Base-by-base conservation (phyloP, 2,329 filamentous ascomycete genomes). In the Apiospora sp. region DNA sequence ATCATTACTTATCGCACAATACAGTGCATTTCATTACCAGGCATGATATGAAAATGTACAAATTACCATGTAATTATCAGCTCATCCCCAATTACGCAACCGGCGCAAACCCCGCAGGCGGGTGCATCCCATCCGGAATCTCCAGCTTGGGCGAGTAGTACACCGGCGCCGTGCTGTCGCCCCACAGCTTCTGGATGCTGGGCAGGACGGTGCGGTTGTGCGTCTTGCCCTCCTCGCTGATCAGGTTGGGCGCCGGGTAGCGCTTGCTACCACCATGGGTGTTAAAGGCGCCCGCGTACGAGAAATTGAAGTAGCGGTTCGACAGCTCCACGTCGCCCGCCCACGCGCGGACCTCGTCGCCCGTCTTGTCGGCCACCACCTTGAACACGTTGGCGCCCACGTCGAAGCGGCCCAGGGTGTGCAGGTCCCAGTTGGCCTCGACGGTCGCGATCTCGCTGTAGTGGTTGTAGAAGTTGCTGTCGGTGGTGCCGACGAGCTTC, bases 381-480 rank as follows among this genome's bases (percentile, higher is more conserved):
- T 86, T 77, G 80, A 90, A 91, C n/a, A 94, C 88, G 79, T 94
- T 94, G 78, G 92, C 92, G 69, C 91, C 91, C 22, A 92, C 91
- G 77, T 94, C 92, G 86, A 88, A 93, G 73, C 92, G 90, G 14
- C 92, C 92, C 2, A 94, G 89, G 0, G 91, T 92, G 74, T 89
- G 87, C 12, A 94, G 87, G 75, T 85, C 86, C 91, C 92, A 94
- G 86, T 94, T 94, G 72, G 91, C 90, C 72, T 88, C 83, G 13
- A 92, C 88, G 24, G 91, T 90, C n/a, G 92, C 83, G 74, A 94
- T 87, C 76, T 89, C 86, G 12, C 89, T 92, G 85, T 93, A 94
- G 84, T 94, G 92, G 81, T 91, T 91, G 84, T 94, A 94, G 82
- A 90, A 95, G 79, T 85, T 89, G 77, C 83, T 78, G 81, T 97